Conservation (phyloP, 2,329 filamentous ascomycete genomes). For the Aplosporella prunicola region DNA sequence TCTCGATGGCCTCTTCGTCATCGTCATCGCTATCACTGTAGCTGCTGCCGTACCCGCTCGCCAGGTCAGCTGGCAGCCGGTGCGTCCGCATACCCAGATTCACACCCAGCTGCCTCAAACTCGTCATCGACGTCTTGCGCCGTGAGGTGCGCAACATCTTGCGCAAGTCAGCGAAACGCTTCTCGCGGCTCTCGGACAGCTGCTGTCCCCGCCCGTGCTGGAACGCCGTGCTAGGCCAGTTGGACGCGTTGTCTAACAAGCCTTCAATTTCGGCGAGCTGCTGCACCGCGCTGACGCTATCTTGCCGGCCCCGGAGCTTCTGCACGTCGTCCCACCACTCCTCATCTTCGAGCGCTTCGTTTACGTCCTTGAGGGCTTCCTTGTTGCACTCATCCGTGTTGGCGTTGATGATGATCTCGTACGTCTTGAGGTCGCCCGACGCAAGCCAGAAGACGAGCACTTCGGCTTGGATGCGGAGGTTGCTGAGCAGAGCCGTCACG, state of each 20-base stretch:
- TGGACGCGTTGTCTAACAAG: slow-evolving; percentile 33
- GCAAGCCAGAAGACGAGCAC: slow-evolving; percentile 76
- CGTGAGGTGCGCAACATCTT: slow-evolving; percentile 53
- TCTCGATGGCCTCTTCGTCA: slow-evolving; percentile 23
- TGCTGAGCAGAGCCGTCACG: slow-evolving; percentile 65
- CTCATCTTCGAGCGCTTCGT: slow-evolving; percentile 58
- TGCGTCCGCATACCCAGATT: slow-evolving; percentile 69
- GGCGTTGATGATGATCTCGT: slow-evolving; percentile 70
- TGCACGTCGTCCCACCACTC: slow-evolving; percentile 78
- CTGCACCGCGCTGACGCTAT: slow-evolving; percentile 30
- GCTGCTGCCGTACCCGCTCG: slow-evolving; percentile 38
- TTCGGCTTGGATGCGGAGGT: slow-evolving; percentile 70
- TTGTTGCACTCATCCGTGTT: slow-evolving; percentile 40
- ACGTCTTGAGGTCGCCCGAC: slow-evolving; percentile 60
- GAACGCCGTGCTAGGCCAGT: slow-evolving; percentile 46
- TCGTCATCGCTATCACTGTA: slow-evolving; percentile 23
- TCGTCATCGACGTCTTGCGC: slow-evolving; percentile 40
- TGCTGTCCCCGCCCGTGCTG: slow-evolving; percentile 41
- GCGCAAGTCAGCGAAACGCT: slow-evolving; percentile 49
- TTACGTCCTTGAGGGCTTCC: slow-evolving; percentile 51
- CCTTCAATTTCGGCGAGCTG: slow-evolving; percentile 36
- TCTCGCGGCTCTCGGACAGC: slow-evolving; percentile 31
- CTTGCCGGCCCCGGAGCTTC: slow-evolving; percentile 30
- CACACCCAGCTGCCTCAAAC: slow-evolving; percentile 47
- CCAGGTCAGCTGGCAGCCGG: slow-evolving; percentile 53